A percentile compares a stretch with the other conserved stretches of the same genome.
Conservation (phyloP, 305 asterid genomes). For the Rubia tinctorum region DNA sequence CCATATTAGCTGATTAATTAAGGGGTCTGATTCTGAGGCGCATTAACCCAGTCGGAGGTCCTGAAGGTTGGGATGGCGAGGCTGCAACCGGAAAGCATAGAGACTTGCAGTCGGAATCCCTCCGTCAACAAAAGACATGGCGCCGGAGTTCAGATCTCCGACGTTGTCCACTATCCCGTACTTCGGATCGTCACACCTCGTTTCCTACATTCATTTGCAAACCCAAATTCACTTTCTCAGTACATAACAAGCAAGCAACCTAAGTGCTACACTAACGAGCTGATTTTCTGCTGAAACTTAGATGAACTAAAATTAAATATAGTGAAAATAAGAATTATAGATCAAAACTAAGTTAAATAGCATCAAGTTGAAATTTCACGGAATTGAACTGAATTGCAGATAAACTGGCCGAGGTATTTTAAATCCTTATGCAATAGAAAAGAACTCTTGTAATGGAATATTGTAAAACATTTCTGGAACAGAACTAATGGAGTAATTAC, state of each 20-base stretch:
- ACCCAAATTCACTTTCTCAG: not conserved
- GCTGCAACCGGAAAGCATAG: conserved; percentile 27
- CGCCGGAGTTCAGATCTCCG: conserved; percentile 21
- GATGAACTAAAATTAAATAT: too few relatives aligned
- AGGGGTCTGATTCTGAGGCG: not conserved
- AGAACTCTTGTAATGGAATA: too few relatives aligned
- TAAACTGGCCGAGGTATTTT: too few relatives aligned
- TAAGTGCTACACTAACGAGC: too few relatives aligned
- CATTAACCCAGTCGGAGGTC: conserved; percentile 23
- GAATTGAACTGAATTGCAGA: too few relatives aligned
- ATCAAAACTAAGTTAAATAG: too few relatives aligned
- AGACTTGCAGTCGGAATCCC: conserved; percentile 19
- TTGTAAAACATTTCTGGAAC: not conserved
- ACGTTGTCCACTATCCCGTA: conserved; percentile 30
- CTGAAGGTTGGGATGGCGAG: conserved; percentile 31
- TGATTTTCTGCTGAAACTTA: too few relatives aligned
- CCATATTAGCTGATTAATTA: not conserved
- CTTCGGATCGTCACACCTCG: conserved; percentile 29
- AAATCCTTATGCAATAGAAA: too few relatives aligned
- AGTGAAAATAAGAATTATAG: too few relatives aligned
- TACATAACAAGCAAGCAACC: too few relatives aligned
- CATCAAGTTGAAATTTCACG: too few relatives aligned
- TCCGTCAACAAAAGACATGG: conserved; percentile 28
- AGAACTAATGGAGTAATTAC: not conserved
- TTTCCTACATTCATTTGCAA: conserved; percentile 19